These are phyloP conservation scores for Liquidambar formosana DNA, from an alignment of 164 flowering plant genomes.

Conservation along the genomic window DNA sequence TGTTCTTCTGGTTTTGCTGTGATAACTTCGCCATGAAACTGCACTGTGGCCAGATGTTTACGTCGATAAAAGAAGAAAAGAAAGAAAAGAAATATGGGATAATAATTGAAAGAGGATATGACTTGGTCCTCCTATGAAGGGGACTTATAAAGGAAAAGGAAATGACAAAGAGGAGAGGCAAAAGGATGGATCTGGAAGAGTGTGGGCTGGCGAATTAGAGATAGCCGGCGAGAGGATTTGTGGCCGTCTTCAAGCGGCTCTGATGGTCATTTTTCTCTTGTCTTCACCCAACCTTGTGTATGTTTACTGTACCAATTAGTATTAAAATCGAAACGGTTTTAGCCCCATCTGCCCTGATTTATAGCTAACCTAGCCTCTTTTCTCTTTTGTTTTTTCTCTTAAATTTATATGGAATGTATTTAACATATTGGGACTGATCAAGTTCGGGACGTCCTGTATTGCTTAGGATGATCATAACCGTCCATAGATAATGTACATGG, in stretches of 20 bases:
- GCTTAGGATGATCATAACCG: too few relatives aligned
- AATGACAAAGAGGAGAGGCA: background rate
- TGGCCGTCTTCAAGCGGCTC: background rate
- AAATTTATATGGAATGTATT: too few relatives aligned
- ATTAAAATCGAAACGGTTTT: too few relatives aligned
- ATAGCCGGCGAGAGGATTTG: background rate
- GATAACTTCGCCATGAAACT: constrained; percentile 43
- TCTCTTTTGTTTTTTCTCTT: too few relatives aligned
- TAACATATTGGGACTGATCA: too few relatives aligned
- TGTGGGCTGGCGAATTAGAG: background rate
- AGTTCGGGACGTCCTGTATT: too few relatives aligned
- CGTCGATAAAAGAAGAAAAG: background rate
- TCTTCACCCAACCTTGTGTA: background rate
- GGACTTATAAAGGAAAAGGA: background rate
- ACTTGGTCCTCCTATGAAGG: background rate
- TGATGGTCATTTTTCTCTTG: background rate
- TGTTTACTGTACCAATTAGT: too few relatives aligned
- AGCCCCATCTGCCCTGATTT: too few relatives aligned
- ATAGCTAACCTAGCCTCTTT: too few relatives aligned
- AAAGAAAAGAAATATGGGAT: background rate
- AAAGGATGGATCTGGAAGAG: background rate
- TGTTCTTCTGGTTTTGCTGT: constrained; percentile 30
- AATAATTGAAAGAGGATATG: background rate
- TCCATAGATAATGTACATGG: too few relatives aligned
- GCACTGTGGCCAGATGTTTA: background rate